Conservation (phyloP, 371 early-diverging fungal species). For the Mucor indicus region DNA sequence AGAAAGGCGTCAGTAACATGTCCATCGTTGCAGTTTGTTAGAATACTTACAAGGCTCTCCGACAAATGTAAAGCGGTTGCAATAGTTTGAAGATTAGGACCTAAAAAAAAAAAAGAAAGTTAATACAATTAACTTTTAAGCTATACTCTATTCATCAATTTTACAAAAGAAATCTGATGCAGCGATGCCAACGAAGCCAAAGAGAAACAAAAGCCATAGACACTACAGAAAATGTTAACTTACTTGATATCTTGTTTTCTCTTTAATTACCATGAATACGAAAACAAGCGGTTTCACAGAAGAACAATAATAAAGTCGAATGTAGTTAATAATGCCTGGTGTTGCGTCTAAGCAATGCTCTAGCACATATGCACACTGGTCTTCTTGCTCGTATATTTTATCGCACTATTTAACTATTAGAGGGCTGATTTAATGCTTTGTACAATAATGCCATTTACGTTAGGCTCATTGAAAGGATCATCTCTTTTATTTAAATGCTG, state of each 20-base stretch:
- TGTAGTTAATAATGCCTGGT: constrained; percentile 60
- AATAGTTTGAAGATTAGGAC: constrained; percentile 66
- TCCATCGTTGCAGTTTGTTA: no score
- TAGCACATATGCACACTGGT: constrained; percentile 55
- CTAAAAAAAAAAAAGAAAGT: constrained; percentile 18
- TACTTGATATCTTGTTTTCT: background rate
- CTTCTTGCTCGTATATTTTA: constrained; percentile 47
- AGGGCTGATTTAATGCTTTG: background rate
- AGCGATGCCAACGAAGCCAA: constrained; percentile 69
- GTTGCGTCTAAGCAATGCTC: constrained; percentile 51
- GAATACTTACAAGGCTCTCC: constrained; percentile 56
- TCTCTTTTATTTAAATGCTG: background rate
- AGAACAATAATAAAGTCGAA: constrained; percentile 61
- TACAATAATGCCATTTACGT: background rate
- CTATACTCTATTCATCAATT: background rate
- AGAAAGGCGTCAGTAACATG: background rate
- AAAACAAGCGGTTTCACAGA: constrained; percentile 39
- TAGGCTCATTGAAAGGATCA: background rate
- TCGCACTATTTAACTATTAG: constrained; percentile 38
- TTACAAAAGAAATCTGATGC: constrained; percentile 74
- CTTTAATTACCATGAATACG: constrained; percentile 36
- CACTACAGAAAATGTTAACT: constrained; percentile 25
- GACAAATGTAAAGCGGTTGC: constrained; percentile 59
- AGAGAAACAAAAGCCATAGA: constrained; percentile 57
- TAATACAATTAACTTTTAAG: background rate